Base-by-base conservation (phyloP, 2,329 filamentous ascomycete genomes). In the Trichophyton simii region DNA sequence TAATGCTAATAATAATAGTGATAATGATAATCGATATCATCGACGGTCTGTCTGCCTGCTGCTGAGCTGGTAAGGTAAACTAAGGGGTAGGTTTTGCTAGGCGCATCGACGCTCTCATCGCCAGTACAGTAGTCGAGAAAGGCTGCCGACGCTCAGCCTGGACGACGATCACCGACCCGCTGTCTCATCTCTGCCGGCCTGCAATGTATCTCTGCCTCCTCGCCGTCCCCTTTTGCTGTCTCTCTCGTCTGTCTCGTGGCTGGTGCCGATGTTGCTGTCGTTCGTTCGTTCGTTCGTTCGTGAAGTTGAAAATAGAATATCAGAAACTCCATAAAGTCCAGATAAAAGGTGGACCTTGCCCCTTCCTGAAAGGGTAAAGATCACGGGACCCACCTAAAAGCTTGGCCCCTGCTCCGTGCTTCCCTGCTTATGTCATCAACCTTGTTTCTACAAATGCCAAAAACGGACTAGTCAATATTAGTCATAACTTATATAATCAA, bases 121-220 rank as follows among this genome's bases (percentile, higher is more conserved):
- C 1, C n/a, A 28, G 18, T 18, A 18, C 18, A 18, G 18, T 18
- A 18, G 13, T 22, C 9, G 15, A 20, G 20, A 25, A 18, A 52
- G 46, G 46, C 46, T 52, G 50, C n/a, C 50, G 50, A 54, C 31
- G 50, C 50, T 54, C 50, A 54, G 50, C 50, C 50, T 54, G 22
- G 3, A n/a, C 50, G 50, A 13, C 50, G 50, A 54, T 54, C 50
- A 3, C 34, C 22, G 50, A n/a, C 50, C 50, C 50, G 22, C 50
- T 54, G 50, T 54, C 22, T 34, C 50, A 54, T 54, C 22, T 34
- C 50, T 38, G 20, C 48, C 50, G 8, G 18, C 6, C 22, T 31
- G 9, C 20, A 25, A 25, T 48, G n/a, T 22, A 20, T 48, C 44
- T 48, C 44, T 22, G 18, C 9, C 50, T 11, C 20, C 11, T 20